A percentile compares a stretch with the other conserved stretches of the same genome.
Evolutionary conservation across 2,329 filamentous ascomycete genomes (phyloP).

Genomic region (Pyricularia sp.): DNA sequence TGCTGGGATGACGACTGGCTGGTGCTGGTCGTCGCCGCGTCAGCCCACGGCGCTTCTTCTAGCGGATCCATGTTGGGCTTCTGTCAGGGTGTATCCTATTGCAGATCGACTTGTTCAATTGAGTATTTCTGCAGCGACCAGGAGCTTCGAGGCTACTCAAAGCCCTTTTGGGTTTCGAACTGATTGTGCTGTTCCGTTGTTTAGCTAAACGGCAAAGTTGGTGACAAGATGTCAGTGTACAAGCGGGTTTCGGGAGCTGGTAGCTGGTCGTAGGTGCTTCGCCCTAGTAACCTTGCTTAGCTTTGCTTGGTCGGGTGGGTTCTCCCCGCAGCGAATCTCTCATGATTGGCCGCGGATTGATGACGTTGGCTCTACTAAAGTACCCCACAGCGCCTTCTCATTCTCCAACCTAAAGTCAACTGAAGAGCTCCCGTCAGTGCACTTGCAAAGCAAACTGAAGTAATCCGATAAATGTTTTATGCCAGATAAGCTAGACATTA

Average conservation of each 20-base stretch:
- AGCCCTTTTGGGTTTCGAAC: not conserved
- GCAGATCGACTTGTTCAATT: not conserved
- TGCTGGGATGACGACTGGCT: constrained; percentile 14
- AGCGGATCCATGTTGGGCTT: constrained; percentile 32
- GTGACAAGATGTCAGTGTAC: not conserved
- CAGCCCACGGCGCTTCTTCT: constrained; percentile 46
- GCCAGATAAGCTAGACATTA: not conserved
- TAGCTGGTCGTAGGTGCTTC: not conserved
- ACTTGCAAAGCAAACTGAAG: not conserved
- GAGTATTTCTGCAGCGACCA: not conserved
- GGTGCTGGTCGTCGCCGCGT: constrained; percentile 22
- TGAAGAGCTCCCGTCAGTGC: not conserved
- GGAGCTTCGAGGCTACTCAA: not conserved
- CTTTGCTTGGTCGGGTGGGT: not conserved
- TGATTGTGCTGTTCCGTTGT: not conserved
- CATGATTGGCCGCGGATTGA: not conserved
- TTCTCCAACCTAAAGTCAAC: not conserved
- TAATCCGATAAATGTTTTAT: too few species aligned
- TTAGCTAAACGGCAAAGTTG: not conserved
- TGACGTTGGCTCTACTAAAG: not conserved
- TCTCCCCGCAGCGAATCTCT: not conserved
- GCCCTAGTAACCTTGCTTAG: not conserved
- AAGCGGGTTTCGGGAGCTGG: not conserved
- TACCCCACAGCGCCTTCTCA: not conserved
- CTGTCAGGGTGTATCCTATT: not conserved